Percentiles rank a stretch among this genome's conserved stretches.
Conservation (phyloP, 768 basidiomycete species). For the Suillus occidentalis region DNA sequence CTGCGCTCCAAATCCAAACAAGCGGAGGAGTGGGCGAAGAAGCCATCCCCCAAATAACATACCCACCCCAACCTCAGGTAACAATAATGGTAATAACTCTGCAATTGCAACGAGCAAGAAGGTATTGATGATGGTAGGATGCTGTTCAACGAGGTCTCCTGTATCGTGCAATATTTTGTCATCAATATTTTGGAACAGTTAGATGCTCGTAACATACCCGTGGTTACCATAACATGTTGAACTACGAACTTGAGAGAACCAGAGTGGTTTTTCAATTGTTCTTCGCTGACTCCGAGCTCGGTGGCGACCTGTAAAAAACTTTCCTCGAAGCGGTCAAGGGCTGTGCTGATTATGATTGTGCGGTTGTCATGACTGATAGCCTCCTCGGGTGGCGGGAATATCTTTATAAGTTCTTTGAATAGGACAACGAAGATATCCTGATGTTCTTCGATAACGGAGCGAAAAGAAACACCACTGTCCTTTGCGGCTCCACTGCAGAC, state of each 20-base stretch:
- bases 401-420: constrained; percentile 22
- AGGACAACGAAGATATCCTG: constrained; percentile 15
- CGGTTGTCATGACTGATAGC: constrained; percentile 32
- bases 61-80: constrained; percentile 1
- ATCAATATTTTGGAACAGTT: neutral
- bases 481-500: neutral
- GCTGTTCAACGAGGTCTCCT: constrained; percentile 40
- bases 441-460: constrained; percentile 22
- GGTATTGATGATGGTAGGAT: constrained; percentile 29
- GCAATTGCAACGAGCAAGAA: constrained; percentile 23
- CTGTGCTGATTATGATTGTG: constrained; percentile 15
- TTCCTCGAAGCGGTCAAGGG: constrained; percentile 28
- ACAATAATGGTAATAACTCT: neutral
- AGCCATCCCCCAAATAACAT: constrained; percentile 32
- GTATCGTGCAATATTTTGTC: neutral
- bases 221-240: constrained; percentile 21
- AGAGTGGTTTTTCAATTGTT: constrained; percentile 22
- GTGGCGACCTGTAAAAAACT: constrained; percentile 23
- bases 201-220: constrained; percentile 12
- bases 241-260: constrained; percentile 24
- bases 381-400: constrained; percentile 31
- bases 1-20: constrained; percentile 39
- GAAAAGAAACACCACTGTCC: constrained; percentile 7
- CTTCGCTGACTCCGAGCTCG: constrained; percentile 27
- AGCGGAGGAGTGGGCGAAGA: constrained; percentile 28